Evolutionary conservation across 2,329 filamentous ascomycete genomes (phyloP).

Genomic region (Colletotrichum tofieldiae): DNA sequence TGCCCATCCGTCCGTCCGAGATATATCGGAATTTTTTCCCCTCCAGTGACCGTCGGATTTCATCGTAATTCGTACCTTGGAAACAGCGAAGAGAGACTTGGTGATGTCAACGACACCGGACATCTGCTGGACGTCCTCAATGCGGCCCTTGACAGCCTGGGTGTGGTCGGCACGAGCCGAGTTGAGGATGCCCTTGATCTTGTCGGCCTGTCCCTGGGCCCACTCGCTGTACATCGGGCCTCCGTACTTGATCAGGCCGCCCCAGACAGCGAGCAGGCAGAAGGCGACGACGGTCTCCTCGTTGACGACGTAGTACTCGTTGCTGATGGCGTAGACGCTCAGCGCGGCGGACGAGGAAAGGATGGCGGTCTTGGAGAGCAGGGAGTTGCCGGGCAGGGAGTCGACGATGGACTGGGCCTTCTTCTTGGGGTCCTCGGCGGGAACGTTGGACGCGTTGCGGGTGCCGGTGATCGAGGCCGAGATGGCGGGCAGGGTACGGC

Average conservation of each 20-base stretch:
- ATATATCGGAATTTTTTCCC: background rate
- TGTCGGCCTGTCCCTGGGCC: constrained; percentile 89
- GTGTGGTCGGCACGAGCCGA: constrained; percentile 95
- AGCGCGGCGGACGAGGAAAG: constrained; percentile 93
- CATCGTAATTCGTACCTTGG: constrained; percentile 78
- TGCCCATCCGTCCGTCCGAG: constrained; percentile 4
- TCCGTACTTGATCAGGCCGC: constrained; percentile 91
- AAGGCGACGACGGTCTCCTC: constrained; percentile 97
- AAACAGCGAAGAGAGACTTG: constrained; percentile 97
- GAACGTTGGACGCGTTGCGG: constrained; percentile 83
- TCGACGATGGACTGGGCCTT: constrained; percentile 98
- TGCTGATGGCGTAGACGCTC: constrained; percentile 96
- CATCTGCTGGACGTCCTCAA: constrained; percentile 95
- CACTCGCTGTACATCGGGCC: constrained; percentile 94
- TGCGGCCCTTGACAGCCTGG: constrained; percentile 93
- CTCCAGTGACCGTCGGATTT: background rate
- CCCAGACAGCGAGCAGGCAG: constrained; percentile 94
- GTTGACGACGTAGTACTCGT: constrained; percentile 99
- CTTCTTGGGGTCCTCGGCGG: constrained; percentile 91
- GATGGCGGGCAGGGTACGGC: constrained; percentile 83
- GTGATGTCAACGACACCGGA: constrained; percentile 95
- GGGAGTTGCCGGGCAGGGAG: constrained; percentile 89
- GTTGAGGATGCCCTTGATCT: constrained; percentile 97
- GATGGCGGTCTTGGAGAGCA: constrained; percentile 96
- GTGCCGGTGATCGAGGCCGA: constrained; percentile 75